Base-by-base conservation (phyloP, 768 basidiomycete genomes). In the Phlegmacium glaucopus region DNA sequence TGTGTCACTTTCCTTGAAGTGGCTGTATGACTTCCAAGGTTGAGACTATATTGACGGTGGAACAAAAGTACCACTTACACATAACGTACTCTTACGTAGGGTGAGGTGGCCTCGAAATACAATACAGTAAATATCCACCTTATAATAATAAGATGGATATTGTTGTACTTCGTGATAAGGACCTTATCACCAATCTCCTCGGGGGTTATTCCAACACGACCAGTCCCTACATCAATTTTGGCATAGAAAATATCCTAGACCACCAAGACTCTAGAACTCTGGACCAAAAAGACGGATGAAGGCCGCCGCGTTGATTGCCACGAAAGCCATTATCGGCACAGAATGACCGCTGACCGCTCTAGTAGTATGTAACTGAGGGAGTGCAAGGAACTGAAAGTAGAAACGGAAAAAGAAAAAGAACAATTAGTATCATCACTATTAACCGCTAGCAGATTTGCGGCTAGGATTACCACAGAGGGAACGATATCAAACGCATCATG, bases 301-400 rank as follows among this genome's bases (percentile, higher is more conserved):
- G 13, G 38, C n/a, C 7, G 39, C 38, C 11, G 39, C 34, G 17
- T 35, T 25, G 2, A 17, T 39, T 9, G 40, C 42, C 11, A 50
- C 10, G 39, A 29, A 42, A 2, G 17, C 43, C 9, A 34, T 15
- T 2, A 50, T 46, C 6, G 49, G 49, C 3, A 46, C 40, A 9
- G 39, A 41, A 4, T 10, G 13, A 17, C 49, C 45, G 4, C 26
- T 34, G 9, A 50, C 38, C 0, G 32, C 18, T 1, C 49, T 39
- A 4, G 38, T 46, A 15, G 17, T 15, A 5, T 36, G 25, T 11
- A 35, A 9, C 17, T 42, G 49, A 3, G 45, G 25, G 11, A 5
- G 34, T 2, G 45, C 44, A 30, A 50, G 37, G 35, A 50, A 46
- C 49, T 50, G n/a, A n/a, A n/a, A n/a, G n/a, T n/a, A n/a, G n/a